These are phyloP conservation scores for Colletotrichum tanaceti DNA, from an alignment of 2,329 filamentous ascomycete genomes.

Conservation along the genomic window DNA sequence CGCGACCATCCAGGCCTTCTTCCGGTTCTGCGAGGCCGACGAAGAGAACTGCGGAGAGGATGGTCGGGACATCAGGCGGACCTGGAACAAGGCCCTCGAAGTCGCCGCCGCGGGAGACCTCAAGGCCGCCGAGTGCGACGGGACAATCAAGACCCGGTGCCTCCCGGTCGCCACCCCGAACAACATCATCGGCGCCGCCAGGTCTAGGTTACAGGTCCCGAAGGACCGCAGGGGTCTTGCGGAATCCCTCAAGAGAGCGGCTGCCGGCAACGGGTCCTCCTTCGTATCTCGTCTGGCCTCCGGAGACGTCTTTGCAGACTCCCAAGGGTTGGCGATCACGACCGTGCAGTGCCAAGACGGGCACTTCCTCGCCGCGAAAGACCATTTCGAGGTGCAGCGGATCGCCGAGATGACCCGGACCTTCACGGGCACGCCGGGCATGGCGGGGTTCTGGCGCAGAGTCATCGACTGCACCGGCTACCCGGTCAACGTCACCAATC, in stretches of 20 bases:
- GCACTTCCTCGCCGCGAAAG: conserved; percentile 32
- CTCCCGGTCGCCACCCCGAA: conserved; percentile 16
- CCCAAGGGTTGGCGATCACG: conserved; percentile 16
- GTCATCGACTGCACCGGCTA: conserved; percentile 37
- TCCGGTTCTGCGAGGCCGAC: conserved; percentile 31
- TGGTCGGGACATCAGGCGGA: conserved; percentile 22
- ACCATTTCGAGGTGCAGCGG: conserved; percentile 23
- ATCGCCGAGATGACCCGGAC: conserved; percentile 30
- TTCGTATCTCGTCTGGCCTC: conserved; percentile 3
- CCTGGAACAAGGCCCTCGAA: conserved; percentile 25
- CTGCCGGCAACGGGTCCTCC: conserved; percentile 19
- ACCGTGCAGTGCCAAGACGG: conserved; percentile 33
- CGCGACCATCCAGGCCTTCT: conserved; percentile 34
- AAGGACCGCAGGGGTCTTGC: neutral
- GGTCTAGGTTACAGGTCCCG: conserved; percentile 24
- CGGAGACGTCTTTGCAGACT: conserved; percentile 16
- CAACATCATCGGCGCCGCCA: conserved; percentile 26
- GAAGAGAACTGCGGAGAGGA: conserved; percentile 17
- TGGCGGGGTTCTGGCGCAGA: conserved; percentile 31
- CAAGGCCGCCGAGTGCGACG: conserved; percentile 31
- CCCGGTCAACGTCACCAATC: conserved; percentile 32
- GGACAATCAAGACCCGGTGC: conserved; percentile 22
- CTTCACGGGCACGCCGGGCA: conserved; percentile 22
- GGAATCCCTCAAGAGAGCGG: neutral
- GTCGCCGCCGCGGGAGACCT: conserved; percentile 22